phyloP scores from a whole-genome alignment of 768 basidiomycete genomes.

The Suillus brevipes region DNA sequence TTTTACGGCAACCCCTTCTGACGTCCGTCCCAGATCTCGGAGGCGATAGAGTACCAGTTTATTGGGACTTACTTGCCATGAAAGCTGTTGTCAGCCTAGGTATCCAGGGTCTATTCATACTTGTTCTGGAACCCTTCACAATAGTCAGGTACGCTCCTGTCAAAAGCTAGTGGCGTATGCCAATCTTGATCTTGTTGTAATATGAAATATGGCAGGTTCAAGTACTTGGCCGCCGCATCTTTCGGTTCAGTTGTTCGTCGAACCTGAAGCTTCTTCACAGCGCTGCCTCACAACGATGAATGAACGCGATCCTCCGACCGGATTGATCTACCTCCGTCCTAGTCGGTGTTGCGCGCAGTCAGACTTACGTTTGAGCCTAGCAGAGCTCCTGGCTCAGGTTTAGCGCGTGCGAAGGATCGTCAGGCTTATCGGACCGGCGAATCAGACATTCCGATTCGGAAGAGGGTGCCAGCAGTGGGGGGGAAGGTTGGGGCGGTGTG shows the following conservation, averaged over 20 bases:
- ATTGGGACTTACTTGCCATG: conserved; percentile 30
- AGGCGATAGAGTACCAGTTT: conserved; percentile 32
- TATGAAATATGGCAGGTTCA: conserved; percentile 1
- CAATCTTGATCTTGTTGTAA: conserved; percentile 3
- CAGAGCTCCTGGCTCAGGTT: too few relatives aligned
- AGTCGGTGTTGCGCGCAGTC: too few relatives aligned
- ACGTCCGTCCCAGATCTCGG: conserved; percentile 25
- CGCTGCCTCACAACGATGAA: too few relatives aligned
- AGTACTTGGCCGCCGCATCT: conserved; percentile 1
- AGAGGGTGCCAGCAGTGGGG: too few relatives aligned
- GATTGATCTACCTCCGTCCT: conserved; percentile 20
- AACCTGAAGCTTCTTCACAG: too few relatives aligned
- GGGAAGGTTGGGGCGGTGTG: conserved; percentile 3
- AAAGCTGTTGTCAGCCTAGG: conserved; percentile 32
- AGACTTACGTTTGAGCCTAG: too few relatives aligned
- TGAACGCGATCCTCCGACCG: conserved; percentile 20
- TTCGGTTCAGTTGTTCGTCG: conserved; percentile 10
- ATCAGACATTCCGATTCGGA: not conserved
- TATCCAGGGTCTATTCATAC: conserved; percentile 35
- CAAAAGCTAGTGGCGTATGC: not conserved
- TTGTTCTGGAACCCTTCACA: conserved; percentile 18
- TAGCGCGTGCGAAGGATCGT: conserved; percentile 9
- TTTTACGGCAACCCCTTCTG: conserved; percentile 29
- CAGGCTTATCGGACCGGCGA: conserved; percentile 12
- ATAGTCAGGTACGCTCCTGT: conserved; percentile 3